Base-by-base conservation (phyloP, 2,329 filamentous ascomycete genomes). In the Cytospora chrysosperma region DNA sequence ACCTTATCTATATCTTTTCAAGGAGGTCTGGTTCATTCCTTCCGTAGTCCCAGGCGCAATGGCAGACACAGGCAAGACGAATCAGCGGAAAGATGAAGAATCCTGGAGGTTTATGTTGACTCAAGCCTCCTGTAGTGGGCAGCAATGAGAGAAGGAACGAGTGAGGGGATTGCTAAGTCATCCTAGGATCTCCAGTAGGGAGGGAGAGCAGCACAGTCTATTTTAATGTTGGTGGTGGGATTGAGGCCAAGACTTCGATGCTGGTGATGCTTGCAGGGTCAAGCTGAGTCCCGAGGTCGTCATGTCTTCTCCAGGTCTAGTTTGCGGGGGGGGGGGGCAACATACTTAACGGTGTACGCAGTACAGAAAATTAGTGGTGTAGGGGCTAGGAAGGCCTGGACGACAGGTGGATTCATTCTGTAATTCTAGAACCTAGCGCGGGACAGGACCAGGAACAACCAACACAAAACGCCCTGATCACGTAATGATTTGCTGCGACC, bases 401-500 rank as follows among this genome's bases (percentile, higher is more conserved):
- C 7, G 17, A n/a, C 4, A 19, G 7, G 37, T 43, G 37, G 37
- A 43, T 43, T 43, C 9, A 5, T 30, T 30, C 9, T 30, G 28
- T n/a, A n/a, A n/a, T n/a, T 8, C 17, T 12, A 19, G 19, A 47
- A 47, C 24, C 43, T 47, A 47, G 43, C 21, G 24, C n/a, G 37
- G n/a, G 37, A 40, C 37, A 40, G n/a, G 37, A 10, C 32, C 32
- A 34, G 32, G 15, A 34, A 34, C 32, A 34, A 34, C 32, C 32
- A 34, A 34, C 28, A 12, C 32, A 34, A 34, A 34, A 24, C n/a
- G n/a, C n/a, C 43, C 43, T 21, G 37, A 51, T 59, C 43, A 59
- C 47, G 56, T 51, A 59, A 59, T 47, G 56, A 30, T 51, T 59
- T 59, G 24, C 13, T 27, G 4, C 43, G 56, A 27, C 28, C 56